Percentiles rank a stretch among this genome's conserved stretches.
Conservation (phyloP, 2,329 filamentous ascomycete species). For the Coniella lustricola region DNA sequence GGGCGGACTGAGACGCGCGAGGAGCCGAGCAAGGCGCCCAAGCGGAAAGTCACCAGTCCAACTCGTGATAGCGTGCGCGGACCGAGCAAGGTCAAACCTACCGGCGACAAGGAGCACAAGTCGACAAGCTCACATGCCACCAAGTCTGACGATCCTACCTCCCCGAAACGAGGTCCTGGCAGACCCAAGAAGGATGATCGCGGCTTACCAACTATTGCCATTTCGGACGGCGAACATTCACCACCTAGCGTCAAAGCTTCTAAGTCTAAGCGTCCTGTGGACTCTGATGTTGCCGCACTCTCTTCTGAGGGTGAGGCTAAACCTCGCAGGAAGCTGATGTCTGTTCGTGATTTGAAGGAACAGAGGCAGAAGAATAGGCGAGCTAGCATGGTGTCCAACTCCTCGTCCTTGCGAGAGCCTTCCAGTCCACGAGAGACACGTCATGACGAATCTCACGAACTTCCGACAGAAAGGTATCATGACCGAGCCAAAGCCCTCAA, state of each 20-base stretch:
- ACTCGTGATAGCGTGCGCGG: slow-evolving; percentile 40
- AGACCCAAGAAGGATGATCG: slow-evolving; percentile 51
- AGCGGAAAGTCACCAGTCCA: slow-evolving; percentile 43
- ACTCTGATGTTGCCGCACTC: slow-evolving; percentile 44
- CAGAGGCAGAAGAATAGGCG: slow-evolving; percentile 53
- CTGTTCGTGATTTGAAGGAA: slow-evolving; percentile 54
- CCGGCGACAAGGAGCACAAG: slow-evolving; percentile 44
- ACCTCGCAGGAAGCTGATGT: slow-evolving; percentile 56
- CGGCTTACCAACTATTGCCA: slow-evolving; percentile 35
- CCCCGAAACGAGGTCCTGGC: slow-evolving; percentile 44
- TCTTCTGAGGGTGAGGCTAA: slow-evolving; percentile 55
- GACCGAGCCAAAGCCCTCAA: slow-evolving; percentile 55
- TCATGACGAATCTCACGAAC: slow-evolving; percentile 43
- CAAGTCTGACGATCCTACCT: slow-evolving; percentile 40
- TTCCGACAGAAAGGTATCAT: slow-evolving; percentile 48
- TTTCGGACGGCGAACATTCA: slow-evolving; percentile 47
- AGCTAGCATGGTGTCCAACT: slow-evolving; percentile 49
- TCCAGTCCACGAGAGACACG: slow-evolving; percentile 45
- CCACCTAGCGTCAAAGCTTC: slow-evolving; percentile 40
- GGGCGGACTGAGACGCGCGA: slow-evolving; percentile 38
- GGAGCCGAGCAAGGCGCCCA: slow-evolving; percentile 34
- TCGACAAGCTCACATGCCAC: slow-evolving; percentile 35
- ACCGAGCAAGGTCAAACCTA: slow-evolving; percentile 29
- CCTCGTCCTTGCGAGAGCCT: slow-evolving; percentile 46
- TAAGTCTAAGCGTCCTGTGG: slow-evolving; percentile 43